These are phyloP conservation scores for Themeda triandra DNA, from an alignment of 176 grass and related monocot genomes.

Conservation along the genomic window DNA sequence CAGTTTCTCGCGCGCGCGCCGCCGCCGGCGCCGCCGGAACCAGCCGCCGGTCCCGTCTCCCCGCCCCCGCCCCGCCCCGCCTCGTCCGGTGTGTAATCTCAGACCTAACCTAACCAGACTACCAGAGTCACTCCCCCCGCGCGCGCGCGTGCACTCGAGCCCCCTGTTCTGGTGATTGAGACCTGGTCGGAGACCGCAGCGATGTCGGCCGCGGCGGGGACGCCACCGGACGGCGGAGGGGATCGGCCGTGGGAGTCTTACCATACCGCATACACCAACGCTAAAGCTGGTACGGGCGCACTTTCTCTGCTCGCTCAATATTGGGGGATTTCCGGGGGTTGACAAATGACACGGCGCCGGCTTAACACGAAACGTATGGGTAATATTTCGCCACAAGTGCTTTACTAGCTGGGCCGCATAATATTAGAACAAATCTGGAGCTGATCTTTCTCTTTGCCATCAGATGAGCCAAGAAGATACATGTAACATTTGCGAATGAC, in stretches of 20 bases:
- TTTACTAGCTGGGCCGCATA: not conserved
- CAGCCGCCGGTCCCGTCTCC: not conserved
- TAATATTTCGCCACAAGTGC: not conserved
- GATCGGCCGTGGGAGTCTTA: constrained; percentile 86
- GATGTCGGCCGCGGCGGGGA: constrained; percentile 23
- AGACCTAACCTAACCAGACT: not conserved
- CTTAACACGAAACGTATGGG: not conserved
- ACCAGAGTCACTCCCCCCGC: not conserved
- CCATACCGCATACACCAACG: constrained; percentile 89
- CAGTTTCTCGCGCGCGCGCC: not conserved
- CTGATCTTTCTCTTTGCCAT: not conserved
- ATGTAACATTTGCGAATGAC: not conserved
- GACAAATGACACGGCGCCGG: not conserved
- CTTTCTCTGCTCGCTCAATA: not conserved
- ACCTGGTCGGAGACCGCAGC: constrained; percentile 1
- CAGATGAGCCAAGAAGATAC: not conserved
- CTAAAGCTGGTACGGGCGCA: constrained; percentile 66
- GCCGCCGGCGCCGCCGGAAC: not conserved
- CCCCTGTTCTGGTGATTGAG: not conserved
- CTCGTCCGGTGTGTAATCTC: not conserved
- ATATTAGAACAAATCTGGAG: not conserved
- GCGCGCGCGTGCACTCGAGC: not conserved
- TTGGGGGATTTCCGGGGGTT: constrained; percentile 9
- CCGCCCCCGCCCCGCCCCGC: not conserved
- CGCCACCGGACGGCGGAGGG: constrained; percentile 25